These are phyloP conservation scores for Passalora sequoiae DNA, from an alignment of 2,329 filamentous ascomycete genomes.

Conservation along the genomic window DNA sequence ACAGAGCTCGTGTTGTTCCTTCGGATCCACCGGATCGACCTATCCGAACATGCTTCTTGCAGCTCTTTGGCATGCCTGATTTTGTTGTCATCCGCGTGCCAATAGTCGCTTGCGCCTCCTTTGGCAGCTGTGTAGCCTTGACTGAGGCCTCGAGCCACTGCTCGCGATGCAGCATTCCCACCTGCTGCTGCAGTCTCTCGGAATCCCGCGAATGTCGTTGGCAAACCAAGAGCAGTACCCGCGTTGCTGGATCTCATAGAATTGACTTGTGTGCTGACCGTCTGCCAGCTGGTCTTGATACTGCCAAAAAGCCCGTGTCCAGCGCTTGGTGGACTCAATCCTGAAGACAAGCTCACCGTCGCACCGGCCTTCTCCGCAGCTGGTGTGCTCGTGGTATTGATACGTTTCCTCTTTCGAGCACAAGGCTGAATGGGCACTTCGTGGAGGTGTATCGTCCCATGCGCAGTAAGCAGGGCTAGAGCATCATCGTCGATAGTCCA, in stretches of 20 bases:
- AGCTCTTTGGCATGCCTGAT: conserved; percentile 58
- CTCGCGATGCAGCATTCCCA: conserved; percentile 60
- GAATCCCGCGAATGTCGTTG: conserved; percentile 32
- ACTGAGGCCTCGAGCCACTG: conserved; percentile 67
- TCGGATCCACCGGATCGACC: conserved; percentile 59
- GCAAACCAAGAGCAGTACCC: conserved; percentile 21
- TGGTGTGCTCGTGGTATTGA: conserved; percentile 15
- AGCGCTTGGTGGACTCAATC: conserved; percentile 30
- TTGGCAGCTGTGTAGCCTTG: conserved; percentile 67
- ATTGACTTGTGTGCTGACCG: conserved; percentile 35
- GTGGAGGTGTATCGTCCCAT: conserved; percentile 90
- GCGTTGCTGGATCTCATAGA: conserved; percentile 24
- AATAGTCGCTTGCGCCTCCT: conserved; percentile 63
- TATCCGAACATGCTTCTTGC: conserved; percentile 44
- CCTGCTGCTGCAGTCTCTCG: conserved; percentile 29
- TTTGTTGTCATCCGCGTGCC: conserved; percentile 70
- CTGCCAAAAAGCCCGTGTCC: conserved; percentile 27
- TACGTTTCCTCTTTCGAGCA: conserved; percentile 26
- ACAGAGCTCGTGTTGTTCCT: conserved; percentile 59
- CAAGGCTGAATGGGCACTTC: conserved; percentile 61
- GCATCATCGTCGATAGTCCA: conserved; percentile 83
- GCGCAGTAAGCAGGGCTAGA: conserved; percentile 83
- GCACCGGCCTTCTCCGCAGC: conserved; percentile 31
- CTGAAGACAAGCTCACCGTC: conserved; percentile 31
- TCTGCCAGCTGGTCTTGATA: conserved; percentile 39